A percentile compares a stretch with the other conserved stretches of the same genome.
These are phyloP conservation scores for Casaregolazyma suthepensis DNA, from an alignment of 1,139 yeast genomes.

Conservation along the genomic window DNA sequence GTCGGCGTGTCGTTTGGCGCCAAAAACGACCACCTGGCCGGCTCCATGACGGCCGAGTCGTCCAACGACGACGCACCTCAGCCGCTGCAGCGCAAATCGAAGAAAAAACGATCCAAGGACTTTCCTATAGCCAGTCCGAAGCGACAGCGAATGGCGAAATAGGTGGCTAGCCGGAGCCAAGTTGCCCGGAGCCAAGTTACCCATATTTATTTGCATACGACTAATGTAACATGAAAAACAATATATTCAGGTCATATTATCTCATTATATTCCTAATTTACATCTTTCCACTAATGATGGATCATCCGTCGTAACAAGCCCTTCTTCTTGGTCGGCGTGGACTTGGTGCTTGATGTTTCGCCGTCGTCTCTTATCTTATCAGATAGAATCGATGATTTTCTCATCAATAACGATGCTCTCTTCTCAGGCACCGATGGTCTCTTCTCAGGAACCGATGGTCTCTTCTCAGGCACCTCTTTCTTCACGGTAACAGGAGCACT, in stretches of 20 bases:
- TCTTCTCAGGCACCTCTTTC: neutral
- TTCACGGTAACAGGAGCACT: neutral
- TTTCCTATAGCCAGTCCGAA: constrained; percentile 11
- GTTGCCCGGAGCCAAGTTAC: no score
- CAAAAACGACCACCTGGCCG: constrained; percentile 1
- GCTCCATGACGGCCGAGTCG: constrained; percentile 16
- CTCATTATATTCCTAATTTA: neutral
- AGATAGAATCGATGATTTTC: neutral
- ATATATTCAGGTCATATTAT: neutral
- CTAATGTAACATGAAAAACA: neutral
- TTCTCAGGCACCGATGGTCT: neutral
- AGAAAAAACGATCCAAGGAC: constrained; percentile 15
- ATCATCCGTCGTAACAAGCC: neutral
- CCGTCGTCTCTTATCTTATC: constrained; percentile 1
- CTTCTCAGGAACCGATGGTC: no score
- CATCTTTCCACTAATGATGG: neutral
- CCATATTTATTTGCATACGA: neutral
- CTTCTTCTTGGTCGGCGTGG: constrained; percentile 1
- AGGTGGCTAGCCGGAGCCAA: no score
- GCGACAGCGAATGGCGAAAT: constrained; percentile 8
- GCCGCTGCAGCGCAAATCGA: constrained; percentile 12
- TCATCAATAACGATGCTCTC: neutral
- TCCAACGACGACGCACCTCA: constrained; percentile 20
- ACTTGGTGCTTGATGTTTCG: neutral
- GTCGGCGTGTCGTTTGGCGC: constrained; percentile 3